These are phyloP conservation scores for Hypomontagnella monticulosa DNA, from an alignment of 495 filamentous ascomycete genomes.

Conservation along the genomic window DNA sequence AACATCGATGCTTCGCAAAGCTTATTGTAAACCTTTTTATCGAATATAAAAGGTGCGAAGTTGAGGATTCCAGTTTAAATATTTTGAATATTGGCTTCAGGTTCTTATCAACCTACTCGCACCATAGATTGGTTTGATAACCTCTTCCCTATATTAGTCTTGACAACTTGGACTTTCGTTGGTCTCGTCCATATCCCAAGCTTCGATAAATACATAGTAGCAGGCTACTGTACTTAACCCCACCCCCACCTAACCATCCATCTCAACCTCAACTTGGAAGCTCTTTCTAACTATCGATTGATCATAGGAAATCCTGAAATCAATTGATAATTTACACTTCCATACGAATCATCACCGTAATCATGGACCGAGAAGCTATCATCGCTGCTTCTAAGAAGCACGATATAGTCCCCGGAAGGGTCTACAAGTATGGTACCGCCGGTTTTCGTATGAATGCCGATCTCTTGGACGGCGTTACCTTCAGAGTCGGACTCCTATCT, in stretches of 20 bases:
- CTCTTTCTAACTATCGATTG: not conserved
- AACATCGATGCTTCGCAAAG: too few species aligned
- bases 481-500: slow-evolving; percentile 88
- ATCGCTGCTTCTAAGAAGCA: slow-evolving; percentile 71
- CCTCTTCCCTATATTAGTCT: not conserved
- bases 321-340: not conserved
- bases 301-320: not conserved
- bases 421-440: slow-evolving; percentile 94
- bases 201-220: not conserved
- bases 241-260: not conserved
- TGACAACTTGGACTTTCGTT: slow-evolving; percentile 16
- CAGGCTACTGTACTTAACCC: not conserved
- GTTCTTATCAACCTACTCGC: slow-evolving; percentile 13
- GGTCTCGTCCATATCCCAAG: not conserved
- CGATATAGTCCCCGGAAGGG: slow-evolving; percentile 72
- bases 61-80: too few species aligned
- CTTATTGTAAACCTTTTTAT: too few species aligned
- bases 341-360: slow-evolving; percentile 7
- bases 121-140: too few species aligned
- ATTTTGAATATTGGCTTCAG: too few species aligned
- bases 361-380: slow-evolving; percentile 55
- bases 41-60: too few species aligned
- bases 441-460: slow-evolving; percentile 72
- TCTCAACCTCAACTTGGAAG: too few species aligned
- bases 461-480: slow-evolving; percentile 88